Conservation (phyloP, 768 basidiomycete species). For the Lentinula boryana region DNA sequence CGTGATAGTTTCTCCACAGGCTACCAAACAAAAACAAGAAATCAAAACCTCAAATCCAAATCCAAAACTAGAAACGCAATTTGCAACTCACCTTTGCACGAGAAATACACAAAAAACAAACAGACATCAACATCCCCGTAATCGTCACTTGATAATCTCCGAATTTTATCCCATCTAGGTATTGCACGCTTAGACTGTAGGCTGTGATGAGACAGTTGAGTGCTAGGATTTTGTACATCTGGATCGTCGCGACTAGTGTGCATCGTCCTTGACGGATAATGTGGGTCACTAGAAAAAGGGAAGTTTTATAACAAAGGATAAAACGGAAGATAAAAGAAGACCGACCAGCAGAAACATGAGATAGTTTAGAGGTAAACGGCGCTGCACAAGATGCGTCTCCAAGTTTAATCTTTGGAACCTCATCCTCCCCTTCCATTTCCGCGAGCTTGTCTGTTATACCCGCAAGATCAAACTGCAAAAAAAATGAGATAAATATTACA, state of each 20-base stretch:
- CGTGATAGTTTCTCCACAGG: conserved; percentile 94
- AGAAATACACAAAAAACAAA: conserved; percentile 98
- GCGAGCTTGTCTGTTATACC: conserved; percentile 81
- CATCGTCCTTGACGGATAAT: conserved; percentile 98
- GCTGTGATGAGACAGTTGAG: conserved; percentile 97
- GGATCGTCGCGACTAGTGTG: conserved; percentile 96
- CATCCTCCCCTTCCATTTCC: conserved; percentile 91
- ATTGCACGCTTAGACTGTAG: conserved; percentile 96
- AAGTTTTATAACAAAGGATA: background rate
- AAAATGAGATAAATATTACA: no score
- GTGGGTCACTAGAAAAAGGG: conserved; percentile 88
- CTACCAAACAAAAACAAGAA: conserved; percentile 30
- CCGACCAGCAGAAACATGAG: conserved; percentile 95
- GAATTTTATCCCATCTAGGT: conserved; percentile 98
- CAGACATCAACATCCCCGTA: conserved; percentile 95
- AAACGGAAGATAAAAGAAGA: no score
- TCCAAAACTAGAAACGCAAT: no score
- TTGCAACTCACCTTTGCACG: conserved; percentile 91
- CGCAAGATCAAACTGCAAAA: conserved; percentile 62
- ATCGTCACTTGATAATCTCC: conserved; percentile 98
- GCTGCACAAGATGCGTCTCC: conserved; percentile 99
- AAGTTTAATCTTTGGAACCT: conserved; percentile 96
- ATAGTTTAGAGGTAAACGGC: conserved; percentile 96
- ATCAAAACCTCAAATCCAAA: background rate
- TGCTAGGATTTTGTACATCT: conserved; percentile 99